A percentile compares a stretch with the other conserved stretches of the same genome.
Conservation (phyloP, 768 basidiomycete species). For the Rhizopogon vesiculosus region DNA sequence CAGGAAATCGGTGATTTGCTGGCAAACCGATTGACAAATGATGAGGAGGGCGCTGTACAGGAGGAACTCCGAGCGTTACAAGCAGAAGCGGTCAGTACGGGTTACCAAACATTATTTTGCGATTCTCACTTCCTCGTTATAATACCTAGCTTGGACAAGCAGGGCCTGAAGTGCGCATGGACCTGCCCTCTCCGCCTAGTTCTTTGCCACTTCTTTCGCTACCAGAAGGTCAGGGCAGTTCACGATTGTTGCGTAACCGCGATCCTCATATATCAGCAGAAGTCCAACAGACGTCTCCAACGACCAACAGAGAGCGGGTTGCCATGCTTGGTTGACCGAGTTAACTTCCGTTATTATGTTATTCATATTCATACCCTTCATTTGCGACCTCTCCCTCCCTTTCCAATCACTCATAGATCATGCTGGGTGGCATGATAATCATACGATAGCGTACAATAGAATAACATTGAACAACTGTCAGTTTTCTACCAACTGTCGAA, state of each 20-base stretch:
- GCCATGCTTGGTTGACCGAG: constrained; percentile 19
- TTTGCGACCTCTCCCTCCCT: background rate
- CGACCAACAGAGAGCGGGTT: constrained; percentile 8
- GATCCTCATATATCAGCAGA: constrained; percentile 1
- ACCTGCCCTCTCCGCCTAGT: constrained; percentile 54
- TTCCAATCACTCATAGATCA: background rate
- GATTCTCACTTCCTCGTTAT: background rate
- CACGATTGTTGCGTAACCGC: background rate
- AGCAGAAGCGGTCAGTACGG: constrained; percentile 44
- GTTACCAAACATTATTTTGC: background rate
- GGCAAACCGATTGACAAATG: constrained; percentile 71
- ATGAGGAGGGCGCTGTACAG: constrained; percentile 94
- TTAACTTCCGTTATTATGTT: background rate
- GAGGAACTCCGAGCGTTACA: constrained; percentile 72
- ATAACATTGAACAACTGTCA: background rate
- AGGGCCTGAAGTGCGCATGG: constrained; percentile 23
- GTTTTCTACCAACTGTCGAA: constrained; percentile 69
- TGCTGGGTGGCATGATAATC: background rate
- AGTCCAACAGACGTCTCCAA: constrained; percentile 3
- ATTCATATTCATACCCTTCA: background rate
- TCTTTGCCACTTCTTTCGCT: constrained; percentile 30
- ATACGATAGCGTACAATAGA: background rate
- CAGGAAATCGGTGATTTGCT: constrained; percentile 93
- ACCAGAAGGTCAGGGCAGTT: constrained; percentile 27
- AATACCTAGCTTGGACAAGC: constrained; percentile 26